Evolutionary conservation across 257 asterid species (phyloP).

Genomic region (Galeopsis tetrahit): DNA sequence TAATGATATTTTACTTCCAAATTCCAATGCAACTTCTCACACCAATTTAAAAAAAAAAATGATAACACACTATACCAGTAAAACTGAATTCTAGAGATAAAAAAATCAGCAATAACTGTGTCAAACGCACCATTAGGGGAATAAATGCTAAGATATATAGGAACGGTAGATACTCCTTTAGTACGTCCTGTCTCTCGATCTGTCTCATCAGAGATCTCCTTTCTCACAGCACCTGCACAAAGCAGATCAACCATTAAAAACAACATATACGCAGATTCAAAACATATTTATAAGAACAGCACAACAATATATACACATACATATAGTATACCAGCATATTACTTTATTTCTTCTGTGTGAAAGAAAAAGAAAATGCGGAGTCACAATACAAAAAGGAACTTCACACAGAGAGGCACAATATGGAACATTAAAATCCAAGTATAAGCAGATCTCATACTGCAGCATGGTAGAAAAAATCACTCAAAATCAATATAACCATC

Average conservation of each 20-base stretch:
- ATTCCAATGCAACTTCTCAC: constrained; percentile 10
- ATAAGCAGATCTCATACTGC: constrained; percentile 6
- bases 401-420: not conserved
- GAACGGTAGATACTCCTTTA: constrained; percentile 68
- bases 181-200: constrained; percentile 78
- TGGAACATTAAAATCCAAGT: not conserved
- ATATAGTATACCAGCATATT: not conserved
- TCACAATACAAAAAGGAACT: constrained; percentile 21
- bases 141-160: constrained; percentile 72
- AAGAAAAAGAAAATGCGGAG: not conserved
- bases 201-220: constrained; percentile 79
- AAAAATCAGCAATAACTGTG: constrained; percentile 8
- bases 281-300: constrained; percentile 18
- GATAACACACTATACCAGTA: not conserved
- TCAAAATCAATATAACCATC: not conserved
- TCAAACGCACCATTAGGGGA: constrained; percentile 66
- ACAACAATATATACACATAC: not conserved
- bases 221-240: constrained; percentile 64
- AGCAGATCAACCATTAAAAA: constrained; percentile 18
- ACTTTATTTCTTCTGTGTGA: not conserved
- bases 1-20: not conserved
- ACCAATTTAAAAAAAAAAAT: not conserved
- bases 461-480: not conserved
- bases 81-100: constrained; percentile 15
- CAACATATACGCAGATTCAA: not conserved